Evolutionary conservation across 2,329 filamentous ascomycete species (phyloP), one percentile per base, ranked within the genome.

Genomic region (Ambrosiella beaveri): DNA sequence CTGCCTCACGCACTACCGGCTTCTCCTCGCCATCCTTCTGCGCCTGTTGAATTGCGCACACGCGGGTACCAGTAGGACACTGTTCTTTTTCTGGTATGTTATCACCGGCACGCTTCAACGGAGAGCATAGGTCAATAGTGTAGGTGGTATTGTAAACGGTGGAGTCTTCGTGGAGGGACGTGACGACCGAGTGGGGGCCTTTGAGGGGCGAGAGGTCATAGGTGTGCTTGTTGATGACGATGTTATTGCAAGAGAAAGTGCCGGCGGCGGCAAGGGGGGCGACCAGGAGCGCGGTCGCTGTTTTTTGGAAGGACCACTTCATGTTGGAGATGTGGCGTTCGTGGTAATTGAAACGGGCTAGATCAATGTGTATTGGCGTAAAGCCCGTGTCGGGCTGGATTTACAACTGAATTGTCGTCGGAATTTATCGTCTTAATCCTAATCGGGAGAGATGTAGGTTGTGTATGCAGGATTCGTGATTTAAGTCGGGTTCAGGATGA

Each of bases 61-160:
- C 87, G 74, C 83, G 76, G 2, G 86, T 82, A 45, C 82, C 83
- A 52, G 77, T 76, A 0, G 81, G 82, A 66, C 88, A 94, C 65
- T 83, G 73, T 41, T 82, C 73, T 5, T 74, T 69, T 63, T 77
- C 75, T 15, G 73, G 70, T 1, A 74, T 71, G 5, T 55, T 40
- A 27, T 77, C 78, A 49, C 78, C 79, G 54, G 75, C 77, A 66
- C 79, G 78, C 68, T 79, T 78, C 63, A 95, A 71, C 6, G 79
- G 74, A 56, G 74, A 71, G 71, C 88, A 95, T 54, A 94, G 75
- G 65, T 94, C 85, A 59, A 94, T 67, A 0, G 86, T 90, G 69
- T 88, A 94, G 49, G 87, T 91, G 35, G 82, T 88, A 68, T 93
- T 93, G 61, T 74, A 75, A 36, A 79, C 73, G 13, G 74, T 73